Evolutionary conservation across 2,329 filamentous ascomycete species (phyloP).

Genomic region (Blastomyces percursus): DNA sequence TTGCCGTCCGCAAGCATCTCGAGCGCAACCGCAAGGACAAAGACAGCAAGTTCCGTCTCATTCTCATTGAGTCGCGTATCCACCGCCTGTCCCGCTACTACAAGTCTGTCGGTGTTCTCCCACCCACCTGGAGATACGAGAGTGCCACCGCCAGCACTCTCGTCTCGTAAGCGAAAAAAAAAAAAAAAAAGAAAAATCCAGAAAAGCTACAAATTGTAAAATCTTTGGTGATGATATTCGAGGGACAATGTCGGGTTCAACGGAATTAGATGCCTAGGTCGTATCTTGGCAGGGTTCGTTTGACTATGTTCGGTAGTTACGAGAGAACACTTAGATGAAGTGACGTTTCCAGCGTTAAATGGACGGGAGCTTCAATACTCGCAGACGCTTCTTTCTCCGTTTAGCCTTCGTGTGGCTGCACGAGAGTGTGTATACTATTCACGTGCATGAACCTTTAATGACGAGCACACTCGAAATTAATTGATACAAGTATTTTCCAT

Average conservation of each 20-base stretch:
- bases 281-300: neutral
- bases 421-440: neutral
- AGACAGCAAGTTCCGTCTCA: slow-evolving; percentile 99
- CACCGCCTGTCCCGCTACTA: slow-evolving; percentile 99
- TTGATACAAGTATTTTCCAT: neutral
- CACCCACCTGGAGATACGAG: slow-evolving; percentile 99
- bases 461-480: neutral
- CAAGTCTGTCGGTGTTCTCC: slow-evolving; percentile 78
- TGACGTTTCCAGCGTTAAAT: neutral
- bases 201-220: slow-evolving; percentile 1
- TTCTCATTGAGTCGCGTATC: slow-evolving; percentile 99
- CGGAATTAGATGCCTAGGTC: neutral
- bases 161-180: slow-evolving; percentile 58
- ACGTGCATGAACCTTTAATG: neutral
- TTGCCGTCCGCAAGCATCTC: slow-evolving; percentile 99
- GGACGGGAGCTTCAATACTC: neutral
- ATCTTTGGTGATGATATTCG: neutral
- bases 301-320: neutral
- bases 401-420: neutral
- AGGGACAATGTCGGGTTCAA: neutral
- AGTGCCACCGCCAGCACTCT: slow-evolving; percentile 89
- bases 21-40: slow-evolving; percentile 99
- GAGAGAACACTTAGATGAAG: neutral
- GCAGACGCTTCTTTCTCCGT: neutral
- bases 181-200: neutral